A percentile compares a stretch with the other conserved stretches of the same genome.
phyloP scores from a whole-genome alignment of 2,329 filamentous ascomycete genomes.

The Magnaporthiopsis incrustans region DNA sequence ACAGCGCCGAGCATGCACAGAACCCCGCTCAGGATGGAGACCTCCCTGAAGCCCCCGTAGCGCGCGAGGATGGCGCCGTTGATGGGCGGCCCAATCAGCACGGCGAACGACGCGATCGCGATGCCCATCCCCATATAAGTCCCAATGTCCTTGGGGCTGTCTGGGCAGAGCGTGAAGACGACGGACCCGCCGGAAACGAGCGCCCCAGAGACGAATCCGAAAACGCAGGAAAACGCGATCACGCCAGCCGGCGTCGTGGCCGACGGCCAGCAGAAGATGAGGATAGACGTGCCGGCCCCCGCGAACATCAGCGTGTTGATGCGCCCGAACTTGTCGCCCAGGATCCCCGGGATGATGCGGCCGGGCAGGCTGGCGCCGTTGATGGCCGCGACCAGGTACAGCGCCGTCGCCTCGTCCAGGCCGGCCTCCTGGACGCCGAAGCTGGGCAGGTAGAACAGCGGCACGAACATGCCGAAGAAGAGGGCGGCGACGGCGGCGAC shows the following conservation, averaged over 20 bases:
- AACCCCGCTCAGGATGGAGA: slow-evolving; percentile 29
- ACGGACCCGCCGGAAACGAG: slow-evolving; percentile 28
- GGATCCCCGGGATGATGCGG: slow-evolving; percentile 47
- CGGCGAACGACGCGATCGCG: slow-evolving; percentile 27
- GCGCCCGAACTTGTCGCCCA: slow-evolving; percentile 52
- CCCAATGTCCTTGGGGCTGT: slow-evolving; percentile 41
- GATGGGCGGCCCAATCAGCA: slow-evolving; percentile 35
- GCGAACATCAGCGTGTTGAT: slow-evolving; percentile 44
- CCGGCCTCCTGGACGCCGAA: slow-evolving; percentile 36
- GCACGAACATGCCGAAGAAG: slow-evolving; percentile 41
- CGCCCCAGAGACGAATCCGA: slow-evolving; percentile 19
- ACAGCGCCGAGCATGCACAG: slow-evolving; percentile 19
- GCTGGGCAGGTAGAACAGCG: slow-evolving; percentile 49
- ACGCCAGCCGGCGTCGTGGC: slow-evolving; percentile 12
- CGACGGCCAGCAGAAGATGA: slow-evolving; percentile 21
- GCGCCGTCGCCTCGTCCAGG: slow-evolving; percentile 38
- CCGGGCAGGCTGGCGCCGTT: slow-evolving; percentile 55
- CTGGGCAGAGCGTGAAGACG: slow-evolving; percentile 27
- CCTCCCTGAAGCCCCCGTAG: slow-evolving; percentile 28
- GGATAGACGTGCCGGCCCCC: slow-evolving; percentile 12
- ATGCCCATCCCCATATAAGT: slow-evolving; percentile 39
- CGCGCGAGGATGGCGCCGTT: slow-evolving; percentile 33
- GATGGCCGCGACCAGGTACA: slow-evolving; percentile 55
- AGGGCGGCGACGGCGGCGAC: slow-evolving; percentile 29
- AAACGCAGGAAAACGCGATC: slow-evolving; percentile 14